Percentiles rank a stretch among this genome's conserved stretches.
Evolutionary conservation across 192 early-diverging fungal genomes (phyloP).

Genomic region (Podochytrium sp.): DNA sequence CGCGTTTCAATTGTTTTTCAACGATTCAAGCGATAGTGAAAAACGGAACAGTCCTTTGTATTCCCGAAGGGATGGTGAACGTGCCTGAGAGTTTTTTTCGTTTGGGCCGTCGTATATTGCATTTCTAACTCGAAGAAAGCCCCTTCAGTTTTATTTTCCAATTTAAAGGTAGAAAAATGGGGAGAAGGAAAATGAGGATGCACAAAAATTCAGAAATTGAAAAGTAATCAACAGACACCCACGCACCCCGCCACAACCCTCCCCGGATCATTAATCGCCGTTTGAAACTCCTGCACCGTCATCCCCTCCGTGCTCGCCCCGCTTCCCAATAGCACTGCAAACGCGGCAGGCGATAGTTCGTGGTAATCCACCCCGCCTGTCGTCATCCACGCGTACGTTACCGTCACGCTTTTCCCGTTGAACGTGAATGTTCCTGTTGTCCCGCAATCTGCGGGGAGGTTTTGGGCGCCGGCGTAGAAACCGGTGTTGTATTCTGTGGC

Average conservation of each 20-base stretch:
- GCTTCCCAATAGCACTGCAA: constrained; percentile 10
- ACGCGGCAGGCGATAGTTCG: constrained; percentile 6
- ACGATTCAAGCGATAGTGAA: no score
- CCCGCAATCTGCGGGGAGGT: constrained; percentile 5
- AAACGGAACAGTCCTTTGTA: no score
- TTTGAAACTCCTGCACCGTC: not conserved
- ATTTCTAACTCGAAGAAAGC: no score
- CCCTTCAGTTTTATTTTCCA: no score
- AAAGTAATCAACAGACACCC: constrained; percentile 14
- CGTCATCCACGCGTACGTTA: constrained; percentile 21
- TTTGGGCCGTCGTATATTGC: no score
- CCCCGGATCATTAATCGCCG: constrained; percentile 18
- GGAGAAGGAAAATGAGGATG: no score
- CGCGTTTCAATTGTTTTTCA: no score
- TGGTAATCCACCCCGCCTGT: constrained; percentile 12
- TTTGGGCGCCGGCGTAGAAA: constrained; percentile 10
- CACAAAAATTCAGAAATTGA: no score
- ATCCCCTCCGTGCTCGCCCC: not conserved
- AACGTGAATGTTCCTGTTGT: constrained; percentile 9
- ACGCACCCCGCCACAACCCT: not conserved
- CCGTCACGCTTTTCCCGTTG: constrained; percentile 17
- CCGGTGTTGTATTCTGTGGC: constrained; percentile 8
- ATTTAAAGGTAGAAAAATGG: no score
- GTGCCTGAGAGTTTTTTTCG: no score
- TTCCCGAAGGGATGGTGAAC: no score